Conservation (phyloP, 176 grass and related monocot species). For the Carex cristatella region DNA sequence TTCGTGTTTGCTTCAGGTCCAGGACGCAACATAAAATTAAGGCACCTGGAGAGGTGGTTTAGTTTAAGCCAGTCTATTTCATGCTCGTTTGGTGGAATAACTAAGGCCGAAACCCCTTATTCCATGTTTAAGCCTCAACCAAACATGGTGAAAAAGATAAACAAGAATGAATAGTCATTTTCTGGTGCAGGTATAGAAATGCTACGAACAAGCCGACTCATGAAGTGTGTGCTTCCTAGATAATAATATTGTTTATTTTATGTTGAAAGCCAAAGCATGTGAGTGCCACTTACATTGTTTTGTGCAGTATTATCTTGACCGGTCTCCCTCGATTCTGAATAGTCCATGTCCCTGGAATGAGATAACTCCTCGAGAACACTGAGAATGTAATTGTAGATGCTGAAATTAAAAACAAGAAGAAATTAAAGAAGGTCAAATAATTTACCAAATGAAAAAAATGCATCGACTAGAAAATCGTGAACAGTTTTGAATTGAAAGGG, state of each 20-base stretch:
- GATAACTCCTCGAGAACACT: constrained; percentile 45
- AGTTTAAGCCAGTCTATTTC: too few relatives aligned
- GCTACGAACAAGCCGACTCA: not conserved
- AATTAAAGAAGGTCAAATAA: not conserved
- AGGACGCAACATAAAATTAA: too few relatives aligned
- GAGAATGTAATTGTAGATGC: constrained; percentile 85
- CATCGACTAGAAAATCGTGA: not conserved
- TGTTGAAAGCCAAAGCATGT: not conserved
- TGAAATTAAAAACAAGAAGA: constrained; percentile 28
- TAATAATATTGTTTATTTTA: not conserved
- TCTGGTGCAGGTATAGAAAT: not conserved
- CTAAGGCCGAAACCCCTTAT: too few relatives aligned
- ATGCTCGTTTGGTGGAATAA: too few relatives aligned
- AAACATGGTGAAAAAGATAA: not conserved
- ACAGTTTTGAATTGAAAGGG: not conserved
- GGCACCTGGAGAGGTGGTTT: too few relatives aligned
- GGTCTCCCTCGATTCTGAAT: constrained; percentile 27
- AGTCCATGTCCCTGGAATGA: constrained; percentile 11
- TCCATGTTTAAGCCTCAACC: too few relatives aligned
- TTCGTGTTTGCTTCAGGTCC: too few relatives aligned
- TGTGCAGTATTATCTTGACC: constrained; percentile 28
- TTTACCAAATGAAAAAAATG: not conserved
- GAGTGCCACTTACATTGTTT: constrained; percentile 49
- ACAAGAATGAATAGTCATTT: not conserved
- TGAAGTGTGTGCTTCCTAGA: not conserved